Evolutionary conservation across 208 protist genomes (phyloP), one percentile per base, ranked within the genome.

Genomic region (Naegleria gruberi): DNA sequence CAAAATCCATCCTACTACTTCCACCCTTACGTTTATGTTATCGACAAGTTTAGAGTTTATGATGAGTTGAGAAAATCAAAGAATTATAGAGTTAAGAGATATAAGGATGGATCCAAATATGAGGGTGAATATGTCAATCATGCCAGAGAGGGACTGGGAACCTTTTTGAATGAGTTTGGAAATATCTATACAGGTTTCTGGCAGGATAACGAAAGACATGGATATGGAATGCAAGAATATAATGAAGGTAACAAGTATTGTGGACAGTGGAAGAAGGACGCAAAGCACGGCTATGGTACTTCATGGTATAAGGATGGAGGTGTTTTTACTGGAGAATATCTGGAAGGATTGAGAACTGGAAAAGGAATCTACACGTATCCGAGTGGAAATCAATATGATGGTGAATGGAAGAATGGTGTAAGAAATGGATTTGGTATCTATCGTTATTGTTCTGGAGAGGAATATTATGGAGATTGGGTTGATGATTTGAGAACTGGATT

Each of bases 261-360:
- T 65, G 51, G 51, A 65, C 51, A 65, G 23, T 65, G 51, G 51
- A 10, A 65, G 23, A 26, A 26, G 51, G 51, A 65, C 23, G 15
- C 23, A 65, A 65, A 65, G 23, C 51, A 65, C 23, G 51, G 51
- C 15, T 26, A 65, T 26, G 51, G 51, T 26, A 65, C 51, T 10
- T 10, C 15, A 26, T 65, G 51, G 51, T 65, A 26, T 23, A 23
- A 65, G 15, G 51, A 65, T 23, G 51, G 51, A 65, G 23, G 51
- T 23, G 51, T 65, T 23, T 65, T 26, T 43, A 91, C 95, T 17
- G 97, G 97, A 23, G 87, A 96, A 8, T 97, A 94, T 94, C 90
- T 57, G 10, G 87, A 90, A 12, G 95, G 96, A 73, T 90, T 93
- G 74, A 94, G 94, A 5, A 92, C 97, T 89, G 96, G 96, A 73